A percentile compares a stretch with the other conserved stretches of the same genome.
These are phyloP conservation scores for Morella rubra DNA, from an alignment of 306 rosid species.

Conservation along the genomic window DNA sequence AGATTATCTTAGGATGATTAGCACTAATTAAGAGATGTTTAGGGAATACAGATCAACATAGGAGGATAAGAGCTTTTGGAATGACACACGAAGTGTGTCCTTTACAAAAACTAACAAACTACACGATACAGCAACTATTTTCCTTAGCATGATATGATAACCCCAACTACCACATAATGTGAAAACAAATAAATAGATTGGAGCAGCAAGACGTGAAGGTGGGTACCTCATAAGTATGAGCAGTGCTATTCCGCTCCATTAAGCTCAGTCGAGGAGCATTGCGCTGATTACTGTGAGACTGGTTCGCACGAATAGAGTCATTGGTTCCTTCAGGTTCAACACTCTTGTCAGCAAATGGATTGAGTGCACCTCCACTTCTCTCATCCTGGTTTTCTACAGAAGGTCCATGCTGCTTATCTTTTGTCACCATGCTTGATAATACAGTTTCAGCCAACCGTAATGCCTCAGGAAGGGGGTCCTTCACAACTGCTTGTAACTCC, in stretches of 20 bases:
- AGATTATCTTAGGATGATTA: background rate
- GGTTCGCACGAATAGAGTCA: conserved; percentile 34
- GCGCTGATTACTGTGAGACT: conserved; percentile 28
- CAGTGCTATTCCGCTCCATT: conserved; percentile 57
- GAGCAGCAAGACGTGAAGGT: conserved; percentile 12
- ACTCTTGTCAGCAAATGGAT: conserved; percentile 31
- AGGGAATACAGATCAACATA: no score
- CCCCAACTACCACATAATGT: background rate
- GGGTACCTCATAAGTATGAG: conserved; percentile 58
- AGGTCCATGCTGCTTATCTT: conserved; percentile 27
- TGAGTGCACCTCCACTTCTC: conserved; percentile 21
- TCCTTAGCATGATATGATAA: background rate
- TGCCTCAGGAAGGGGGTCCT: conserved; percentile 78
- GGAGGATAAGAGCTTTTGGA: no score
- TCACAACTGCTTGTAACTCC: conserved; percentile 56
- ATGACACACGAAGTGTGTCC: no score
- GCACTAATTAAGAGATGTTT: no score
- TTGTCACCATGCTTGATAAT: conserved; percentile 41
- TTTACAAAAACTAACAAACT: no score
- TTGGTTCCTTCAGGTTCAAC: conserved; percentile 31
- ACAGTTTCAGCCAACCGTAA: conserved; percentile 46
- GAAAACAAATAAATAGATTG: conserved; percentile 17
- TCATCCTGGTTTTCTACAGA: conserved; percentile 33
- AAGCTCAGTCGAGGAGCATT: conserved; percentile 38
- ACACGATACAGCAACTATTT: background rate